Percentiles rank a stretch among this genome's conserved stretches.
phyloP scores from a whole-genome alignment of 1,284 basidiomycete species.

The Volvariella surrecta region DNA sequence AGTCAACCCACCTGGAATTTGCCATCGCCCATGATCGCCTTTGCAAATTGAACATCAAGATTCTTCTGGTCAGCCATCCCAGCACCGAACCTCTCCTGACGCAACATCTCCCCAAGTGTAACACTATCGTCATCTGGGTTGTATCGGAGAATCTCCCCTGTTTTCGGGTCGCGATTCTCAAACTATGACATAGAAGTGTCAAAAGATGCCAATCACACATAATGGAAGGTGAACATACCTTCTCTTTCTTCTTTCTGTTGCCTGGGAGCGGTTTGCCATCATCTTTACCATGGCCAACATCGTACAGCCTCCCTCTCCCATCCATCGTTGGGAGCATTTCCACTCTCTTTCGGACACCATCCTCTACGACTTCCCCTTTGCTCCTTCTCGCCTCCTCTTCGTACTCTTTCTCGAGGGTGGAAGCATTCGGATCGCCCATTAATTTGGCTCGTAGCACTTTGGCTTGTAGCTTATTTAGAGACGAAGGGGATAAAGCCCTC shows the following conservation, averaged over 20 bases:
- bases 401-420: conserved; percentile 76
- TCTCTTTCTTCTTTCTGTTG: conserved; percentile 71
- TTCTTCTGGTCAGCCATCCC: conserved; percentile 89
- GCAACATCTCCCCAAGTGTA: conserved; percentile 85
- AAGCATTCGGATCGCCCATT: conserved; percentile 67
- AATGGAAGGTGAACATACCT: conserved; percentile 37
- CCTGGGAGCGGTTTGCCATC: conserved; percentile 44
- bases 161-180: conserved; percentile 83
- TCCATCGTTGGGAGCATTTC: conserved; percentile 91
- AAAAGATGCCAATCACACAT: neutral
- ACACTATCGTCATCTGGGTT: conserved; percentile 87
- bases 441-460: conserved; percentile 89
- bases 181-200: conserved; percentile 37
- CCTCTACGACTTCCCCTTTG: conserved; percentile 29
- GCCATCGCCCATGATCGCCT: conserved; percentile 80
- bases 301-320: conserved; percentile 81
- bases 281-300: conserved; percentile 70
- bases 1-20: conserved; percentile 61
- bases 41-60: conserved; percentile 84
- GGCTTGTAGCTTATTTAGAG: conserved; percentile 90
- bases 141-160: conserved; percentile 77
- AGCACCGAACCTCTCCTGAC: conserved; percentile 87
- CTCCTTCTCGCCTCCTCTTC: conserved; percentile 55
- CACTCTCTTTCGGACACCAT: conserved; percentile 48
- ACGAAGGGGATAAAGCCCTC: conserved; percentile 59